These are phyloP conservation scores for Glaciozyma martinii DNA, from an alignment of 768 basidiomycete species.

Conservation along the genomic window DNA sequence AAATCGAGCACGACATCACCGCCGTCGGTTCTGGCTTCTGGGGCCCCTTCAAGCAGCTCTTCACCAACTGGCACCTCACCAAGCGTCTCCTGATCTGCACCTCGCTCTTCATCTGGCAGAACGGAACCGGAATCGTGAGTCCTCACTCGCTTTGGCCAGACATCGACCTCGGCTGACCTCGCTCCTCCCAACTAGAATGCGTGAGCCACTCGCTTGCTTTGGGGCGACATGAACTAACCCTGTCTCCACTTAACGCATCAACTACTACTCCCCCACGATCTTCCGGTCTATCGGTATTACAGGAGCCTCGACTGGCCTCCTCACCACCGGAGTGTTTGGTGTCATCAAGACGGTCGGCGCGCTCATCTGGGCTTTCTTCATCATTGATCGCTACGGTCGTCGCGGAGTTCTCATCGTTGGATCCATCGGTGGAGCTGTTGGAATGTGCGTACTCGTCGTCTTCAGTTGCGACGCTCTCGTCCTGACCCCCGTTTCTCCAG, in stretches of 20 bases:
- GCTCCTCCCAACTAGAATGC: too few species aligned
- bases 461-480: not conserved
- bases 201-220: too few species aligned
- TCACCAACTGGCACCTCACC: constrained; percentile 22
- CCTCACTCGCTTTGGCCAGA: constrained; percentile 34
- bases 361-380: constrained; percentile 41
- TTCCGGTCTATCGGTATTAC: constrained; percentile 41
- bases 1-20: constrained; percentile 22
- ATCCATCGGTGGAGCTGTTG: constrained; percentile 43
- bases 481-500: constrained; percentile 37
- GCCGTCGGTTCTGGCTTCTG: constrained; percentile 26
- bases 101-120: constrained; percentile 46
- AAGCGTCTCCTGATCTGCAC: constrained; percentile 42
- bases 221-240: too few species aligned
- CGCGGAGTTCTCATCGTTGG: constrained; percentile 42
- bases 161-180: too few species aligned
- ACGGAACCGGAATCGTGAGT: constrained; percentile 41
- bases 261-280: constrained; percentile 48
- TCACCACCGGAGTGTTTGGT: constrained; percentile 46
- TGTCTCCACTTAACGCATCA: too few species aligned
- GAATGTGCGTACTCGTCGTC: constrained; percentile 41
- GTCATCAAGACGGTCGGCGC: constrained; percentile 43
- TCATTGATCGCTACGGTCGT: constrained; percentile 28
- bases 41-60: constrained; percentile 24
- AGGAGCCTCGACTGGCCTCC: constrained; percentile 27